Conservation (phyloP, 441 rosid species). For the Gossypium gossypioides region DNA sequence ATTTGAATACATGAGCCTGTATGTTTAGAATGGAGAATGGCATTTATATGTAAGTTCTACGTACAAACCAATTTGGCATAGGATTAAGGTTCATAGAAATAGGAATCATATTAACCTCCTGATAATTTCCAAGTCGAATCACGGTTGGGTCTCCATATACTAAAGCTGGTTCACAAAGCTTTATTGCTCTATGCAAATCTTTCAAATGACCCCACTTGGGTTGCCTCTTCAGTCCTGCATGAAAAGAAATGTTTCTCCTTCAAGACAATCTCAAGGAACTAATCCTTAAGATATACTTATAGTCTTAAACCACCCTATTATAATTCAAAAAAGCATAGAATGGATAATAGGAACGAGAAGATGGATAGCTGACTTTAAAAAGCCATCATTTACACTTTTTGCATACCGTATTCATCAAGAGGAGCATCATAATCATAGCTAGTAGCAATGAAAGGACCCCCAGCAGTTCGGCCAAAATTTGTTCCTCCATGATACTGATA, state of each 20-base stretch:
- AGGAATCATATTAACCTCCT: conserved; percentile 45
- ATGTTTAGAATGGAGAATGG: conserved; percentile 12
- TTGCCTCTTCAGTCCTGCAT: conserved; percentile 65
- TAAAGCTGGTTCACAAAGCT: conserved; percentile 78
- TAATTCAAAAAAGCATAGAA: background rate
- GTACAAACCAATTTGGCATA: background rate
- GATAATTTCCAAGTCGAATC: conserved; percentile 64
- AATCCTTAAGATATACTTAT: background rate
- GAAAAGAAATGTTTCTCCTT: conserved; percentile 5
- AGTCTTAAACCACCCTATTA: background rate
- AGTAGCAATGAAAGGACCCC: conserved; percentile 96
- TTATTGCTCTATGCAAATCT: conserved; percentile 87
- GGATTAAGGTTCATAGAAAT: background rate
- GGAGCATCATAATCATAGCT: conserved; percentile 98
- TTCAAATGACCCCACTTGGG: conserved; percentile 98
- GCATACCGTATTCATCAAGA: conserved; percentile 84
- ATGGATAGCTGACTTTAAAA: background rate
- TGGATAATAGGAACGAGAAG: background rate
- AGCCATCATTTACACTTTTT: background rate
- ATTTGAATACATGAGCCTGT: conserved; percentile 79
- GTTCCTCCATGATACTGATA: conserved; percentile 95
- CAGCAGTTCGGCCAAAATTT: conserved; percentile 95
- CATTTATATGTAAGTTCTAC: background rate
- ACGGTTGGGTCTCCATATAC: conserved; percentile 59
- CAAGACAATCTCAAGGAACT: background rate